These are phyloP conservation scores for Solanum chmielewskii DNA, from an alignment of 257 asterid species.

Conservation along the genomic window DNA sequence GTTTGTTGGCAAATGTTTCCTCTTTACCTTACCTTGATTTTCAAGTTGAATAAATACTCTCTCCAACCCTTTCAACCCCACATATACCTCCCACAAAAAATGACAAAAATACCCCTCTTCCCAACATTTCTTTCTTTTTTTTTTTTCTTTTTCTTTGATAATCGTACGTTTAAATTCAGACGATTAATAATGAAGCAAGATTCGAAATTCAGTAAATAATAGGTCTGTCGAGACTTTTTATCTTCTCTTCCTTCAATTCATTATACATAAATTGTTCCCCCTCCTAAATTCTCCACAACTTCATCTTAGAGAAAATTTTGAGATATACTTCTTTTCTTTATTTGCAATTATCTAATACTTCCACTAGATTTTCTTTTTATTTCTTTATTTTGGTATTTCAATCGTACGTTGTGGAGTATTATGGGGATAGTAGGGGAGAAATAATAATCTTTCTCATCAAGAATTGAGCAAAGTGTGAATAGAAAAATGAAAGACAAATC, in stretches of 20 bases:
- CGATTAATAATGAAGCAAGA: too few relatives aligned
- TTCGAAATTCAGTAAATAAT: not conserved
- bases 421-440: not conserved
- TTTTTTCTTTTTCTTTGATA: not conserved
- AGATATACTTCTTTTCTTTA: not conserved
- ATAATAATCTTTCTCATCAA: not conserved
- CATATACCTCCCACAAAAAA: not conserved
- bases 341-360: not conserved
- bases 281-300: not conserved
- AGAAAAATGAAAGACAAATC: not conserved
- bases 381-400: not conserved
- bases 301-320: slow-evolving; percentile 1
- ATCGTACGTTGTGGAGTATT: not conserved
- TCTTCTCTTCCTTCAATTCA: not conserved
- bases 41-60: slow-evolving; percentile 31
- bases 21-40: slow-evolving; percentile 85
- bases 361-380: not conserved
- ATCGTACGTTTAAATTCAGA: not conserved
- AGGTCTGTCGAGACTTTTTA: not conserved
- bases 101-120: not conserved
- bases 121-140: not conserved
- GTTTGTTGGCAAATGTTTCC: slow-evolving; percentile 91
- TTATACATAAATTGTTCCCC: not conserved
- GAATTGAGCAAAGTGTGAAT: not conserved
- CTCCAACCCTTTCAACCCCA: not conserved